Conservation (phyloP, 495 filamentous ascomycete species). For the Penicillium chermesinum region DNA sequence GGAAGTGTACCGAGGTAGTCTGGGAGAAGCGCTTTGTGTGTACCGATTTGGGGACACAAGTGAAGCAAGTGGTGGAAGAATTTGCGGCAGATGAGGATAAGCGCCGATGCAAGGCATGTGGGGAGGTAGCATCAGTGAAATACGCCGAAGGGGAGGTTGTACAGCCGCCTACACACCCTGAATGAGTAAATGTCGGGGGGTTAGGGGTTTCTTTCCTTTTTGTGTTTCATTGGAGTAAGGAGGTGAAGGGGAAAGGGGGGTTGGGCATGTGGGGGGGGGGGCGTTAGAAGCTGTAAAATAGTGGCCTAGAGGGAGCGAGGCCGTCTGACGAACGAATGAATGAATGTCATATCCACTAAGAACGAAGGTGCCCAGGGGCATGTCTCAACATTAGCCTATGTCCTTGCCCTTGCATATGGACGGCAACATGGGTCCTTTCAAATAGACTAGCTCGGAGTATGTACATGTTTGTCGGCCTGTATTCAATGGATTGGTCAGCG, state of each 20-base stretch:
- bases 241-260: background rate
- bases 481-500: background rate
- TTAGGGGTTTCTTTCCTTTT: background rate
- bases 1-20: conserved; percentile 62
- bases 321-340: too few species aligned
- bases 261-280: background rate
- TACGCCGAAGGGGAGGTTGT: conserved; percentile 38
- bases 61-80: conserved; percentile 84
- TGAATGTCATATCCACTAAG: too few species aligned
- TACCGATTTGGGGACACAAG: conserved; percentile 91
- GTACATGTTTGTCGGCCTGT: too few species aligned
- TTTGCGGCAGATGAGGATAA: conserved; percentile 68
- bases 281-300: background rate
- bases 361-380: too few species aligned
- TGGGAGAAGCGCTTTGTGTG: conserved; percentile 86
- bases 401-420: too few species aligned
- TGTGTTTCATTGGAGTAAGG: conserved; percentile 2
- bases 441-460: too few species aligned
- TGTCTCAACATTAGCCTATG: too few species aligned
- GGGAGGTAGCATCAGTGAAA: conserved; percentile 57
- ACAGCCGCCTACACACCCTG: conserved; percentile 35
- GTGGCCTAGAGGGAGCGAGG: background rate
- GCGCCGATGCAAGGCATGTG: conserved; percentile 76
- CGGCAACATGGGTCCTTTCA: too few species aligned
- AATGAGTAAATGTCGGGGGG: conserved; percentile 13